Base-by-base conservation (phyloP, 2,329 filamentous ascomycete species). In the Capronia americana region DNA sequence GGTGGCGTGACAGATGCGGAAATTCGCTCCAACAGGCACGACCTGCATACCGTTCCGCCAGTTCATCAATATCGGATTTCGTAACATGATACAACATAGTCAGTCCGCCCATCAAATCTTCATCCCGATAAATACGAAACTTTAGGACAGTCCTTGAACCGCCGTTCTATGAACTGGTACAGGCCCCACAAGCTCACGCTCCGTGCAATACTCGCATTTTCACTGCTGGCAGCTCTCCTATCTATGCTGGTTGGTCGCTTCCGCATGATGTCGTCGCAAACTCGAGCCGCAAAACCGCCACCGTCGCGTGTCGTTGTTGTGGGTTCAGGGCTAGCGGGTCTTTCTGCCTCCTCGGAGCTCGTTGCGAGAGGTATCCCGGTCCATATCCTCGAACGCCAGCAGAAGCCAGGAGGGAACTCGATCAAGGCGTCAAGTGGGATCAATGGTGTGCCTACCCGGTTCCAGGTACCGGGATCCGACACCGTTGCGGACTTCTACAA, bases 361-460 rank as follows among this genome's bases (percentile, higher is more conserved):
- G 77, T 89, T 4, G 76, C 79, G 3, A 79, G 82, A 12, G 82
- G 83, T 46, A 79, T 85, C 1, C 75, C 81, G 0, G 87, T 90
- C 0, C 79, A 80, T 34, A 79, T 90, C 57, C 80, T 90, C 12
- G 88, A 90, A 65, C 84, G 86, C 23, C 82, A 83, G 0, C 73
- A 82, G 2, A 88, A 87, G 72, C 85, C 87, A 0, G 87, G 87
- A 41, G 87, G 87, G 1, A 89, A 90, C 72, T 86, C 83, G 72
- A 88, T 90, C 76, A 90, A 90, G 76, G 87, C 87, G 0, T 89
- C 87, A 0, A 89, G 87, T 0, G 87, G 87, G 0, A 90, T 90
- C 75, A 89, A 88, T 69, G 87, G 86, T 6, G 86, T 86, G 0
- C 82, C 82, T 0, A 89, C 87, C 0, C 79, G 79, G 3, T 88